A percentile compares a stretch with the other conserved stretches of the same genome.
Conservation (phyloP, 2,329 filamentous ascomycete genomes). For the Trichophyton rubrum region DNA sequence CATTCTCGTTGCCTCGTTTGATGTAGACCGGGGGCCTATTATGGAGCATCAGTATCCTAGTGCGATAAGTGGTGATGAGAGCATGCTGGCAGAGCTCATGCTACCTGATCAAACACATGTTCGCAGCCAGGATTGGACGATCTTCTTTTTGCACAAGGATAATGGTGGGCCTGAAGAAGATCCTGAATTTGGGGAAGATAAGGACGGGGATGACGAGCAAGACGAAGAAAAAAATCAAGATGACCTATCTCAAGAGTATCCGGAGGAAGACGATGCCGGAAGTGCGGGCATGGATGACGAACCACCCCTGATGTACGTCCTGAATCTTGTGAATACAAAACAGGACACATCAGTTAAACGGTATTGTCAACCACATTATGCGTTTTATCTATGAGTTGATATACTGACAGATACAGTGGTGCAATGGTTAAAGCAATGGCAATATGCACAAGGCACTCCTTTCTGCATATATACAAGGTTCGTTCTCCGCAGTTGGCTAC, state of each 20-base stretch:
- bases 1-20: conserved; percentile 92
- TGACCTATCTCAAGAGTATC: conserved; percentile 33
- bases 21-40: conserved; percentile 87
- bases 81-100: conserved; percentile 98
- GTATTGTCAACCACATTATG: conserved; percentile 26
- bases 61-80: conserved; percentile 89
- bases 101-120: conserved; percentile 92
- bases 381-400: background rate
- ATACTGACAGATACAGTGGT: conserved; percentile 44
- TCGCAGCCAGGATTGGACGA: conserved; percentile 94
- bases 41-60: conserved; percentile 98
- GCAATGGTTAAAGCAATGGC: conserved; percentile 97
- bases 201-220: conserved; percentile 36
- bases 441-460: conserved; percentile 93
- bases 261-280: conserved; percentile 37
- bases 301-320: conserved; percentile 86
- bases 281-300: conserved; percentile 64
- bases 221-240: conserved; percentile 23
- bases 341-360: conserved; percentile 81
- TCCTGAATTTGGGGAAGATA: conserved; percentile 45
- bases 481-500: conserved; percentile 15
- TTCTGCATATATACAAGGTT: conserved; percentile 96
- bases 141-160: conserved; percentile 97
- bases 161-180: conserved; percentile 72
- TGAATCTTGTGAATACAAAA: conserved; percentile 97